phyloP scores from a whole-genome alignment of 768 basidiomycete species.

The Paxillus involutus region DNA sequence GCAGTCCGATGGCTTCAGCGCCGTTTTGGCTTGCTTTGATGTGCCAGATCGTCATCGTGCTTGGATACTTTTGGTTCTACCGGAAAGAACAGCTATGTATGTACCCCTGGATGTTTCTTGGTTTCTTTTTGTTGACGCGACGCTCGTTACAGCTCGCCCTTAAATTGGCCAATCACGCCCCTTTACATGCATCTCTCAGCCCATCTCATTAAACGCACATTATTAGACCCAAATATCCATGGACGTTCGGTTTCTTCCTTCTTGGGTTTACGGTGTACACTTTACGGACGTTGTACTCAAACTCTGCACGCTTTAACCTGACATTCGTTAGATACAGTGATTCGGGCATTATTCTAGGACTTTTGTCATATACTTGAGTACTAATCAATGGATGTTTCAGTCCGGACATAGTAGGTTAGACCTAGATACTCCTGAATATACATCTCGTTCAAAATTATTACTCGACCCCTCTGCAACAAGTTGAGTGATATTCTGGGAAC shows the following conservation, averaged over 20 bases:
- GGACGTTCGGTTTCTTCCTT: neutral
- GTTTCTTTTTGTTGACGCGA: neutral
- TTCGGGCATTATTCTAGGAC: slow-evolving; percentile 1
- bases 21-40: slow-evolving; percentile 86
- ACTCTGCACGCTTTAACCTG: neutral
- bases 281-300: neutral
- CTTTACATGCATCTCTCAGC: neutral
- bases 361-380: neutral
- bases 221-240: neutral
- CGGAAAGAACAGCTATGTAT: slow-evolving; percentile 88
- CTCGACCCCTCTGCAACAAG: no score
- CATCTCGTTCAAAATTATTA: no score
- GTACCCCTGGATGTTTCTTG: slow-evolving; percentile 23
- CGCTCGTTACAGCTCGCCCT: slow-evolving; percentile 23
- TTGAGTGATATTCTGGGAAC: no score
- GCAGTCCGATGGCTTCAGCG: slow-evolving; percentile 80
- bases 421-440: no score
- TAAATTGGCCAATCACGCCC: slow-evolving; percentile 6
- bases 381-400: neutral
- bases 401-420: no score
- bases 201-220: neutral
- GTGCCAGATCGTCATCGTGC: slow-evolving; percentile 81
- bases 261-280: neutral
- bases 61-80: slow-evolving; percentile 97
- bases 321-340: neutral